Evolutionary conservation across 2,329 filamentous ascomycete species (phyloP).

Genomic region (Scytalidium lignicola): DNA sequence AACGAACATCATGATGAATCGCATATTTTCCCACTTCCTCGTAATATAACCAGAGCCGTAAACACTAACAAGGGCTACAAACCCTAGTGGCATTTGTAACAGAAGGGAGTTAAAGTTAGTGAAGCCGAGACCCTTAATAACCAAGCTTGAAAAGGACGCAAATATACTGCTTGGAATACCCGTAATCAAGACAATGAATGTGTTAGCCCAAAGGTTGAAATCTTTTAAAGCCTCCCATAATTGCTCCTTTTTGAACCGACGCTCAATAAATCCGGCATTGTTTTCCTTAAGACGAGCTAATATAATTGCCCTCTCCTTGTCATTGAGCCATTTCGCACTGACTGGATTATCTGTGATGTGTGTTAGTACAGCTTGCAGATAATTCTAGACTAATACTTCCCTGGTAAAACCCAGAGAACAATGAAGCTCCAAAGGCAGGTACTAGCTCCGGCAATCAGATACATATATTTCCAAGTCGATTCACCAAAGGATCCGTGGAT

Average conservation of each 20-base stretch:
- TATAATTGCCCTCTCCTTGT: conserved; percentile 35
- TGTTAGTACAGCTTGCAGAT: background rate
- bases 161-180: conserved; percentile 63
- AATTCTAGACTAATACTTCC: background rate
- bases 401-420: conserved; percentile 41
- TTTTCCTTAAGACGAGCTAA: conserved; percentile 18
- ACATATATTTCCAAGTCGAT: background rate
- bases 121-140: conserved; percentile 67
- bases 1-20: background rate
- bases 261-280: conserved; percentile 16
- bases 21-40: conserved; percentile 23
- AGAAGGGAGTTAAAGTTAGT: conserved; percentile 63
- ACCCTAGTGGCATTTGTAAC: conserved; percentile 67
- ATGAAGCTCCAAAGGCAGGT: conserved; percentile 27
- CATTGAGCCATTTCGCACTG: conserved; percentile 34
- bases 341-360: conserved; percentile 38
- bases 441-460: conserved; percentile 19
- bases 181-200: background rate
- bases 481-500: background rate
- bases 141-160: conserved; percentile 68
- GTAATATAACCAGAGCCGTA: background rate
- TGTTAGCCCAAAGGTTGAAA: conserved; percentile 34
- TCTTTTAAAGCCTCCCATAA: conserved; percentile 16
- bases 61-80: background rate
- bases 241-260: conserved; percentile 16